A percentile compares a stretch with the other conserved stretches of the same genome.
These are phyloP conservation scores for Lenzites betulinus DNA, from an alignment of 768 basidiomycete genomes.

Conservation along the genomic window DNA sequence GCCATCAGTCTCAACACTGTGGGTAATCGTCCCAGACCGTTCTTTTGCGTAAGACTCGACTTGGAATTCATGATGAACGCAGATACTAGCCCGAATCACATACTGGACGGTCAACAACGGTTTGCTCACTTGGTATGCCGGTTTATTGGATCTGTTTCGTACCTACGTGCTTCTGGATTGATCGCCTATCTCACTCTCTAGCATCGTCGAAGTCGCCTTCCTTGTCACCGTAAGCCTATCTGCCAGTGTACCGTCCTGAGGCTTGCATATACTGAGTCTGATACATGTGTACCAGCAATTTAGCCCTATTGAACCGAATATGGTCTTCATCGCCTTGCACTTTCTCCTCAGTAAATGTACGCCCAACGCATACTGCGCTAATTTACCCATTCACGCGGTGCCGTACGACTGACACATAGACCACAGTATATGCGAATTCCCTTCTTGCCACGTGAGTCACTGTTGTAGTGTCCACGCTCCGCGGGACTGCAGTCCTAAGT, in stretches of 20 bases:
- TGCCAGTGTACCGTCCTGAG: not conserved
- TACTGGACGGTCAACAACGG: conserved; percentile 22
- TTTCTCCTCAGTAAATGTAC: conserved; percentile 21
- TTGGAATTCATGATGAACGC: no score
- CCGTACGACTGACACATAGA: not conserved
- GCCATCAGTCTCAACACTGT: not conserved
- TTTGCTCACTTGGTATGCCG: conserved; percentile 6
- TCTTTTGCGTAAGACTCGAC: not conserved
- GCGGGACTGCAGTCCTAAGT: not conserved
- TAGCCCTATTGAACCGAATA: conserved; percentile 15
- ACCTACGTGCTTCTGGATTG: not conserved
- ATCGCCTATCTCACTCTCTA: not conserved
- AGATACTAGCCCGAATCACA: conserved; percentile 16
- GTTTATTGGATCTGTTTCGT: no score
- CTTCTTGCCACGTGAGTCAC: conserved; percentile 14
- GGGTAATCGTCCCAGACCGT: not conserved
- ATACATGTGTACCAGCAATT: not conserved
- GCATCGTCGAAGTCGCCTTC: conserved; percentile 15
- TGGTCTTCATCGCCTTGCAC: conserved; percentile 20
- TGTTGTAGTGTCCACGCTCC: no score
- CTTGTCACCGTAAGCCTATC: conserved; percentile 12
- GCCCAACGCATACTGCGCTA: not conserved
- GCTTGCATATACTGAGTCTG: not conserved
- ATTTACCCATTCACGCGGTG: not conserved
- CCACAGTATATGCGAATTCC: conserved; percentile 18